phyloP scores from a whole-genome alignment of 805 yeast genomes.

The Cephaloascus albidus region DNA sequence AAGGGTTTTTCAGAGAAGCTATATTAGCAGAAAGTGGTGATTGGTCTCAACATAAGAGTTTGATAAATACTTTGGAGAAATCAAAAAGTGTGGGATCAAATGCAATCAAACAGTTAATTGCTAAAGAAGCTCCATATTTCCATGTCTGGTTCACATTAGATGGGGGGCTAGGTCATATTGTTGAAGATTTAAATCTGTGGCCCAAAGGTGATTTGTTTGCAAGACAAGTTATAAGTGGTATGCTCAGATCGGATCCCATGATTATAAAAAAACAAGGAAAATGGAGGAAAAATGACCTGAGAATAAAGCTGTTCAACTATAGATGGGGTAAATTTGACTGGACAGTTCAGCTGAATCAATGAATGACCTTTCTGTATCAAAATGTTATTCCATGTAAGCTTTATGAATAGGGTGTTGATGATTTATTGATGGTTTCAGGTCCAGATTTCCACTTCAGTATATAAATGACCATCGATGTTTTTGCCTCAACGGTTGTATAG shows the following conservation, averaged over 20 bases:
- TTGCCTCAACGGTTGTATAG: too few relatives aligned
- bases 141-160: constrained; percentile 38
- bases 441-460: too few relatives aligned
- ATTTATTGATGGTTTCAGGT: too few relatives aligned
- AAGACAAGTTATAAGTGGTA: constrained; percentile 35
- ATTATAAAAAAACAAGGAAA: constrained; percentile 19
- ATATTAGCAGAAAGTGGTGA: constrained; percentile 25
- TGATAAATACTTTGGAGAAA: constrained; percentile 26
- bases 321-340: constrained; percentile 8
- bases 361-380: too few relatives aligned
- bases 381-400: too few relatives aligned
- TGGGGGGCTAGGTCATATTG: constrained; percentile 43
- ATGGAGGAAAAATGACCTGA: constrained; percentile 7
- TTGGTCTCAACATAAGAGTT: constrained; percentile 20
- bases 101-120: constrained; percentile 23
- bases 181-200: constrained; percentile 31
- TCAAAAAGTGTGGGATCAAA: constrained; percentile 10
- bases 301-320: constrained; percentile 6
- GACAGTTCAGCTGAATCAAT: too few relatives aligned
- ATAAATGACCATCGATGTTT: too few relatives aligned
- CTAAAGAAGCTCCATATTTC: constrained; percentile 39
- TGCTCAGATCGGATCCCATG: constrained; percentile 26
- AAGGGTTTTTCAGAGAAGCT: constrained; percentile 33
- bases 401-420: too few relatives aligned
- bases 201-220: constrained; percentile 38